phyloP scores from a whole-genome alignment of 345 rosid species.

The Populus euphratica region DNA sequence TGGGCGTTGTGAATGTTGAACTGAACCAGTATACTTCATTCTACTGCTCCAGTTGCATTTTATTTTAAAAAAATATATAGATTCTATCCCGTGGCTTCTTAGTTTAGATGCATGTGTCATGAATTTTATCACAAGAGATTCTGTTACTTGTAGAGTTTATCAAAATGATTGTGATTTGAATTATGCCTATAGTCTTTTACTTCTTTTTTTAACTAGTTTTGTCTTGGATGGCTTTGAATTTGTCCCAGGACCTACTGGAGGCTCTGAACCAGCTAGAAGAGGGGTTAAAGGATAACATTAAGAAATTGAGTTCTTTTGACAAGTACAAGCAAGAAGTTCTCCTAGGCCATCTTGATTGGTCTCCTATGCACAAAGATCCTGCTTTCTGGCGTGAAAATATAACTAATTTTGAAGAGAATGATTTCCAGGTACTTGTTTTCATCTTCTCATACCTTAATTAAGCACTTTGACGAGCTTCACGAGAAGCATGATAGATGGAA shows the following conservation, averaged over 20 bases:
- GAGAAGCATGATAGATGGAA: background rate
- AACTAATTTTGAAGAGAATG: conserved; percentile 76
- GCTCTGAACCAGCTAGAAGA: conserved; percentile 80
- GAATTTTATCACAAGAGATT: background rate
- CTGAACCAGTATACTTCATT: background rate
- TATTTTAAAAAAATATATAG: background rate
- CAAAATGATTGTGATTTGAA: background rate
- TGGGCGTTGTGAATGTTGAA: background rate
- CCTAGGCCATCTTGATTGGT: conserved; percentile 96
- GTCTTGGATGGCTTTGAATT: conserved; percentile 1
- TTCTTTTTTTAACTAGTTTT: background rate
- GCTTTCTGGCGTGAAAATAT: conserved; percentile 92
- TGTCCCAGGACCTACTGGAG: conserved; percentile 76
- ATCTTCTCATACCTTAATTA: background rate
- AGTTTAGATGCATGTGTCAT: background rate
- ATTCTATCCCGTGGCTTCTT: background rate
- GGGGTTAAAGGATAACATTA: conserved; percentile 73
- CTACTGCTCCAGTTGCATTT: background rate
- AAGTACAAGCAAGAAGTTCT: conserved; percentile 96
- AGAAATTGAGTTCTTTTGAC: conserved; percentile 86
- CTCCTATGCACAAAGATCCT: conserved; percentile 94
- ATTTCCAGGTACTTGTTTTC: conserved; percentile 68
- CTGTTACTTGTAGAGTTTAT: background rate
- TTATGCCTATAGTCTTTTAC: background rate
- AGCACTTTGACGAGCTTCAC: background rate